phyloP scores from a whole-genome alignment of 2,329 filamentous ascomycete genomes.

The Fusarium sp. region DNA sequence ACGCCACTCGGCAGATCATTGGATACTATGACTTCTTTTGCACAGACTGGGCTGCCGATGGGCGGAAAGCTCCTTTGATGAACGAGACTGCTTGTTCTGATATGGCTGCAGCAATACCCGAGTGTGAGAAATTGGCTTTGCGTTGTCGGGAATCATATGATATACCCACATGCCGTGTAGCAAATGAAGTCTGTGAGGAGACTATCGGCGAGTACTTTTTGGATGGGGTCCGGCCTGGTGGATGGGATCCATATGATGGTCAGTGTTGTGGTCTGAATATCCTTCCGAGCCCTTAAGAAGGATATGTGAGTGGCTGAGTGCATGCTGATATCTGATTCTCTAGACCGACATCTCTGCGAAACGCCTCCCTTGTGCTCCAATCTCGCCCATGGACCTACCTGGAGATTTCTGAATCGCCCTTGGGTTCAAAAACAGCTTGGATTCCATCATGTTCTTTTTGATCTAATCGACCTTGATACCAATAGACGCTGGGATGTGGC shows the following conservation, averaged over 20 bases:
- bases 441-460: slow-evolving; percentile 9
- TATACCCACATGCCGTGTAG: slow-evolving; percentile 9
- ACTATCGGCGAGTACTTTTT: slow-evolving; percentile 17
- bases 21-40: slow-evolving; percentile 38
- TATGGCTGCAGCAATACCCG: slow-evolving; percentile 30
- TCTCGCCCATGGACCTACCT: slow-evolving; percentile 18
- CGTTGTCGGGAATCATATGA: slow-evolving; percentile 15
- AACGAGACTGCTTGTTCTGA: slow-evolving; percentile 8
- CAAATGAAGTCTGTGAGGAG: slow-evolving; percentile 28
- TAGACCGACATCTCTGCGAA: slow-evolving; percentile 23
- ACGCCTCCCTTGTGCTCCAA: slow-evolving; percentile 26
- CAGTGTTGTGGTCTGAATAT: too few relatives aligned
- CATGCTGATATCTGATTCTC: background rate
- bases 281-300: too few relatives aligned
- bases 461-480: slow-evolving; percentile 17
- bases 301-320: too few relatives aligned
- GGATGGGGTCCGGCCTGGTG: slow-evolving; percentile 10
- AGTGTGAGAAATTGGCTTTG: slow-evolving; percentile 15
- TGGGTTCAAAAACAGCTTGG: slow-evolving; percentile 34
- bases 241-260: slow-evolving; percentile 37
- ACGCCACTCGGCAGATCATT: slow-evolving; percentile 20
- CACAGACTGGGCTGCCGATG: slow-evolving; percentile 23
- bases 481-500: slow-evolving; percentile 24
- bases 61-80: slow-evolving; percentile 26
- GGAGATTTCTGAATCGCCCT: slow-evolving; percentile 22